phyloP scores from a whole-genome alignment of 352 stramenopile genomes.

The Globisporangium camurandrum region DNA sequence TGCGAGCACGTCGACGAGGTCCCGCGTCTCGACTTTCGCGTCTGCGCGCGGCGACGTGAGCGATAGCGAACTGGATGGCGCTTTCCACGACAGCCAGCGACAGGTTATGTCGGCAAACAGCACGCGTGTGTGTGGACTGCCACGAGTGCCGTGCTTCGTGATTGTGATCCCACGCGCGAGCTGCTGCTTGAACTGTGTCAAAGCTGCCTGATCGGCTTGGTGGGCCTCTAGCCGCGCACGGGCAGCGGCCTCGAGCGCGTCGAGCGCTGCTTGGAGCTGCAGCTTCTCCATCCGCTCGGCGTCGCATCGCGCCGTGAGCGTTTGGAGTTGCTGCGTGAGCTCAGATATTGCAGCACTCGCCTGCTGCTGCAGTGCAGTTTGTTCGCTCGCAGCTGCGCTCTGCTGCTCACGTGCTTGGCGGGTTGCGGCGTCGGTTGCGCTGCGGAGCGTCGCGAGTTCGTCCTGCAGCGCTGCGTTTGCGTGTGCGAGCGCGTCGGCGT shows the following conservation, averaged over 20 bases:
- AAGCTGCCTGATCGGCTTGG: slow-evolving; percentile 29
- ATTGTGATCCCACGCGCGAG: slow-evolving; percentile 40
- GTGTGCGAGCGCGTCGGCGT: slow-evolving; percentile 23
- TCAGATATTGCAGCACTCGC: slow-evolving; percentile 12
- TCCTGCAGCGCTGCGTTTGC: slow-evolving; percentile 20
- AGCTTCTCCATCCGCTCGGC: slow-evolving; percentile 20
- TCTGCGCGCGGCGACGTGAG: slow-evolving; percentile 31
- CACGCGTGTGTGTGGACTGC: slow-evolving; percentile 38
- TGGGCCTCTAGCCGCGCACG: slow-evolving; percentile 19
- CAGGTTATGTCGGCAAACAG: slow-evolving; percentile 47
- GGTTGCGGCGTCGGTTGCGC: slow-evolving; percentile 22
- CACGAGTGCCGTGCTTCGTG: slow-evolving; percentile 45
- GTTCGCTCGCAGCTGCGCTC: slow-evolving; percentile 1
- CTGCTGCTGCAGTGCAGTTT: slow-evolving; percentile 4
- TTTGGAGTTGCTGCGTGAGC: slow-evolving; percentile 14
- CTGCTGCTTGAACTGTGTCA: slow-evolving; percentile 50
- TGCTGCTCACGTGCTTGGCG: slow-evolving; percentile 10
- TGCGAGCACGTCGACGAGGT: slow-evolving; percentile 41
- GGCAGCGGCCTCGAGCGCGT: slow-evolving; percentile 23
- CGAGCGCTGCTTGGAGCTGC: slow-evolving; percentile 22
- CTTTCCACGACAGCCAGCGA: slow-evolving; percentile 53
- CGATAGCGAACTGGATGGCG: slow-evolving; percentile 16
- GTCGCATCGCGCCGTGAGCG: slow-evolving; percentile 17
- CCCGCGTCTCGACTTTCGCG: slow-evolving; percentile 38
- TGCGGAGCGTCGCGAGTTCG: slow-evolving; percentile 20